Percentiles rank a stretch among this genome's conserved stretches.
Conservation (phyloP, 257 asterid species). For the Mitragyna speciosa region DNA sequence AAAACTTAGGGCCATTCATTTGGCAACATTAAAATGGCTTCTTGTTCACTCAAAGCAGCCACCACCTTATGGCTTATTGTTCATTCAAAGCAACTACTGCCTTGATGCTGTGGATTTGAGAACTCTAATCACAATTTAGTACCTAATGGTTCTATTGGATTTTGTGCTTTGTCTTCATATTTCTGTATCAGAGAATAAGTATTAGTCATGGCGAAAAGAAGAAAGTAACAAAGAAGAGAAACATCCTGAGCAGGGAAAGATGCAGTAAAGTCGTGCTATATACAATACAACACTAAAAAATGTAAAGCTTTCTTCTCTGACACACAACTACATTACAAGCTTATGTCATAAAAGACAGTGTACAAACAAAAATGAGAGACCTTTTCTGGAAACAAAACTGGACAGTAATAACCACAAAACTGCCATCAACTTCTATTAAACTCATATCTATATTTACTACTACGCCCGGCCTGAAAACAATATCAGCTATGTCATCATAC, state of each 20-base stretch:
- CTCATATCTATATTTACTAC: slow-evolving; percentile 19
- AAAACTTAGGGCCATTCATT: neutral
- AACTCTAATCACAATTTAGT: neutral
- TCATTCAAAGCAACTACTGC: too few species aligned
- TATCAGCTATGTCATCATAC: slow-evolving; percentile 36
- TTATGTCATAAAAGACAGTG: neutral
- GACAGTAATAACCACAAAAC: slow-evolving; percentile 12
- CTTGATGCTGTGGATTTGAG: too few species aligned
- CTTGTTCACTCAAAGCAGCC: too few species aligned
- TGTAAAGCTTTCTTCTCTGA: neutral
- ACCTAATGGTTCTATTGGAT: neutral
- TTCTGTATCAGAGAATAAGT: neutral
- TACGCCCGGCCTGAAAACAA: neutral
- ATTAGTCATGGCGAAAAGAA: neutral
- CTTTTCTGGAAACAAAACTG: slow-evolving; percentile 17
- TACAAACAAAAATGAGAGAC: neutral
- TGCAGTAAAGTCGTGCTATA: neutral
- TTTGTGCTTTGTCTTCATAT: neutral
- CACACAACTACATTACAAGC: neutral
- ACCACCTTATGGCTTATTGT: neutral
- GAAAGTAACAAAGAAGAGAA: neutral
- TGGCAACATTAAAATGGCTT: neutral
- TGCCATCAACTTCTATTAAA: slow-evolving; percentile 7
- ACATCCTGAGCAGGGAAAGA: neutral
- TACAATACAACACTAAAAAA: neutral